Evolutionary conservation across 164 flowering plant genomes (phyloP), one percentile per base, ranked within the genome.

Genomic region (Euptelea pleiosperma): DNA sequence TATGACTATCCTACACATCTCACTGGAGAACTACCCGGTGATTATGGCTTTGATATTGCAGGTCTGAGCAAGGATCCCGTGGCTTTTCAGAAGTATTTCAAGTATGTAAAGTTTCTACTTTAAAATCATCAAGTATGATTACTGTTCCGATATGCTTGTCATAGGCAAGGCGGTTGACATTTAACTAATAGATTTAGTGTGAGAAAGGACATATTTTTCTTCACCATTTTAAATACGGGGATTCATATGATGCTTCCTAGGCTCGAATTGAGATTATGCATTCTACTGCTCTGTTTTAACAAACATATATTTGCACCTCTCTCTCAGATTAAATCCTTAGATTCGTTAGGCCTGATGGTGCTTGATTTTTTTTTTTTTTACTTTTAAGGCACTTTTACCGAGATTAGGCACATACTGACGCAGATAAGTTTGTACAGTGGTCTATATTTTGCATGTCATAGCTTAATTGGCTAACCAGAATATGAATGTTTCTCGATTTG

Each of bases 1-100:
- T 93, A 74, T 64, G 75, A 82, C 6, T 93, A 93, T 68, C 99
- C 99, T 47, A 34, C 69, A 33, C 63, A 93, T 80, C 96, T 93
- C 44, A 81, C 72, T 34, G 99, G 99, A 47, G 85, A 90, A 61
- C 73, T 84, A 8, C 99, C 99, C n/a, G 99, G 96, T 31, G 99
- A 93, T 68, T 93, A 93, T 77, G 99, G 97, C 52, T 93, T 93
- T 77, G 99, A 93, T 71, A 39, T 90, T 74, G 90, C 80, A 6
- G 91, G 89, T 47, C 68, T 93, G 39, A 64, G 84, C 68, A 81
- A 77, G 79, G 96, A 93, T 71, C 91, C 87, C 18, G 75, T 31
- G 43, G 81, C 84, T 58, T 77, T 93, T 49, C 75, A 85, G 61
- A 83, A 73, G 54, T 86, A 75, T 62, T 93, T 83, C 65, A 93